Evolutionary conservation across 495 filamentous ascomycete genomes (phyloP), one percentile per base, ranked within the genome.

Genomic region (Cercophora scortea): DNA sequence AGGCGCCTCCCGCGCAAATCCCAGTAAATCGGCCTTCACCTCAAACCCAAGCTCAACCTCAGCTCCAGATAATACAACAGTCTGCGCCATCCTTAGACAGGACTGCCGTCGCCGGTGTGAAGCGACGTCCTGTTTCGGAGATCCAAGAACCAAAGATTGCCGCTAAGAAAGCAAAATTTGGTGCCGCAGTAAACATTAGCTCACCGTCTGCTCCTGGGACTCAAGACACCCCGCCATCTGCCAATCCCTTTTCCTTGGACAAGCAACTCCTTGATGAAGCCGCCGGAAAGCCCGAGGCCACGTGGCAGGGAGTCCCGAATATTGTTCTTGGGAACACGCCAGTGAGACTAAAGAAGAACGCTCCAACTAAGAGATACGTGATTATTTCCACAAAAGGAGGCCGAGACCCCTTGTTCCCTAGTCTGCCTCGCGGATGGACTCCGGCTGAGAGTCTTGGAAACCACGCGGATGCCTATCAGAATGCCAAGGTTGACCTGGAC

Each of bases 311-410:
- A 7, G 57, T 66, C 4, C 57, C 63, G 1, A 49, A 68, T 50
- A 53, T 68, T 34, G 58, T 58, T 8, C 47, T 68, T 13, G 61
- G 54, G 0, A 46, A 53, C 0, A 49, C 51, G 1, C 57, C 61
- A 0, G 59, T 60, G 7, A 61, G 59, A 49, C 50, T 68, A 8
- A 58, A 61, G 38, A 60, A 55, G 52, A 55, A 54, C 0, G 48
- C 63, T 15, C 65, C 63, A 5, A 62, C 61, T 0, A 68, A 62
- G 49, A 53, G 65, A 43, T 68, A 64, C 42, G 63, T 66, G 6
- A 38, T 55, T 1, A 49, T 66, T 4, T 9, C 58, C 8, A 43
- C 61, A 4, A 68, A 60, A 47, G 58, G 58, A 7, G 61, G 52
- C 8, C 53, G 58, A 18, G 49, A 51, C 13, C 61, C 65, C 17